Evolutionary conservation across 2,329 filamentous ascomycete species (phyloP), one percentile per base, ranked within the genome.

Genomic region (Macrophomina tecta): DNA sequence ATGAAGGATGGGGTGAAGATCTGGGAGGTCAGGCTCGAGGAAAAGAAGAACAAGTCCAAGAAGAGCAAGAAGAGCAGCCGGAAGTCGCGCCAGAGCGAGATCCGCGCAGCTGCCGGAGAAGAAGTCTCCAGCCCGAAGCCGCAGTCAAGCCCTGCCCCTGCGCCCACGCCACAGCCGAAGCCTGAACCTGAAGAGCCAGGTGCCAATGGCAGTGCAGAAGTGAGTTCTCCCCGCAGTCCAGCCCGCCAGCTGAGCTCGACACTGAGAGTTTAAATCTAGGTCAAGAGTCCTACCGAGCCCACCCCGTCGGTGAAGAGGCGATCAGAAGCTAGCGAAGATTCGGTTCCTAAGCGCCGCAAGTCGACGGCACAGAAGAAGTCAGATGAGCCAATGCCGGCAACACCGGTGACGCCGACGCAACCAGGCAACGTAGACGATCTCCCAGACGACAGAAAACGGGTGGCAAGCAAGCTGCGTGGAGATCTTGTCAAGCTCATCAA

Each of bases 1-100:
- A 90, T 97, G 66, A 87, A 84, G 23, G 87, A 86, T 49, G 95
- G 94, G 5, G 92, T 97, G 80, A 91, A 89, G 78, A 91, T 93
- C 0, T 98, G 95, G 95, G 90, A 94, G 75, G 49, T 56, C 32
- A 87, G 86, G 64, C 83, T 88, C 45, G 87, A 89, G 14, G 86
- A 85, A 72, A 82, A 81, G 61, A 87, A 89, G 66, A 82, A 85
- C 64, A 82, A 78, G 80, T 85, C 78, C 79, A 88, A 86, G 64
- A 82, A 79, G 80, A 85, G 78, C 79, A 88, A 83, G 79, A 87
- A 82, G 80, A 85, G 84, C 70, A 81, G 75, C 84, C 84, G 68
- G 80, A 90, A 91, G 90, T 80, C 86, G 86, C 73, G 81, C 69
- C 81, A 79, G 38, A 93, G 90, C 75, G 91, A 94, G 70, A 77